These are phyloP conservation scores for Boletus rufocinnamomeus DNA, from an alignment of 768 basidiomycete species.

Conservation along the genomic window DNA sequence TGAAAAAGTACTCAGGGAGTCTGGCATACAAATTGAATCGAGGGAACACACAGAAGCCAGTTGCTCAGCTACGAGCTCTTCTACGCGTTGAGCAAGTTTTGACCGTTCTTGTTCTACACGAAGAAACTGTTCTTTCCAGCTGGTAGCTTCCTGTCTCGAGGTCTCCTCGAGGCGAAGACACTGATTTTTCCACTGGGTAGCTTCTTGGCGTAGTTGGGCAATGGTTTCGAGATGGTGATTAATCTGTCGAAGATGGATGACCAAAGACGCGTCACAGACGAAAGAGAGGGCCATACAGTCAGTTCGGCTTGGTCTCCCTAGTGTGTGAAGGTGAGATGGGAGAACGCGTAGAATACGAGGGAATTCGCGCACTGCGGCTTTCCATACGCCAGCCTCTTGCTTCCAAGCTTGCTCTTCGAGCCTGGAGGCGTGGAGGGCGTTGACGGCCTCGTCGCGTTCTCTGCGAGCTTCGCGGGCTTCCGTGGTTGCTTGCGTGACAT, in stretches of 20 bases:
- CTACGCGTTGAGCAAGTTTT: slow-evolving; percentile 54
- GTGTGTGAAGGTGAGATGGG: slow-evolving; percentile 6
- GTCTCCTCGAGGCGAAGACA: slow-evolving; percentile 48
- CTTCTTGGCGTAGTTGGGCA: slow-evolving; percentile 61
- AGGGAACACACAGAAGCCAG: slow-evolving; percentile 41
- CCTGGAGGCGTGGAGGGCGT: slow-evolving; percentile 45
- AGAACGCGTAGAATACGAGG: slow-evolving; percentile 11
- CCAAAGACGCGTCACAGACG: background rate
- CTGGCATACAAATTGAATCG: background rate
- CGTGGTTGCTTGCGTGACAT: slow-evolving; percentile 49
- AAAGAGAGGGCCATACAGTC: slow-evolving; percentile 42
- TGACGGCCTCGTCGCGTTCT: slow-evolving; percentile 53
- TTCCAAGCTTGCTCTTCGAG: slow-evolving; percentile 53
- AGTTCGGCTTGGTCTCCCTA: slow-evolving; percentile 59
- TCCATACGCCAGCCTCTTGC: slow-evolving; percentile 40
- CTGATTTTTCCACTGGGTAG: slow-evolving; percentile 74
- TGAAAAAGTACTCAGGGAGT: slow-evolving; percentile 10
- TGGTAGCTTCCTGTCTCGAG: slow-evolving; percentile 51
- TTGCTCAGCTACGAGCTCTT: slow-evolving; percentile 57
- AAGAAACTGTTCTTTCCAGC: slow-evolving; percentile 81
- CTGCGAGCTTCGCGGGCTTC: slow-evolving; percentile 49
- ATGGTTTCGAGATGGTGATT: slow-evolving; percentile 62
- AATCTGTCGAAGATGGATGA: slow-evolving; percentile 41
- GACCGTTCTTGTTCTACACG: slow-evolving; percentile 72
- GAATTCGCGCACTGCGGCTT: slow-evolving; percentile 49